phyloP scores from a whole-genome alignment of 345 rosid species.

The Euphorbia peplus region DNA sequence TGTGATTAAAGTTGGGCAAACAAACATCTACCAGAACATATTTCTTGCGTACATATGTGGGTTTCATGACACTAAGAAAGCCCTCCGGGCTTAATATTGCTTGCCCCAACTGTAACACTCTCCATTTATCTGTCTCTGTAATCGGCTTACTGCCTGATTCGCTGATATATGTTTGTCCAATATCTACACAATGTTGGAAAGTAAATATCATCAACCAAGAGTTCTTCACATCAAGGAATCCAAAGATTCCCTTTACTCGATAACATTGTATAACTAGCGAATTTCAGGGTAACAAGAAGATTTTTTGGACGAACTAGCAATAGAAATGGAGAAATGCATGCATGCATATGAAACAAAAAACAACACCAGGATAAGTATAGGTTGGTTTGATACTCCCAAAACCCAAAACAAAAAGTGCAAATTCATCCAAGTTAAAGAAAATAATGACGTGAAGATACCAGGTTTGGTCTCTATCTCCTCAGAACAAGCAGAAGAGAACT shows the following conservation, averaged over 20 bases:
- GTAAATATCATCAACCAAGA: background rate
- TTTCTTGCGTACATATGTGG: constrained; percentile 34
- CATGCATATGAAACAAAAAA: background rate
- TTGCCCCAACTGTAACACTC: constrained; percentile 31
- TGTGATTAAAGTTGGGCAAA: background rate
- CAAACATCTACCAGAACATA: constrained; percentile 39
- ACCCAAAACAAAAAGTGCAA: background rate
- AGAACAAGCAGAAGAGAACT: background rate
- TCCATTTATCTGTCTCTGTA: constrained; percentile 28
- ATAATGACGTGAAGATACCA: constrained; percentile 24
- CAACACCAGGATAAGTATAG: background rate
- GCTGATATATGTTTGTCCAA: background rate
- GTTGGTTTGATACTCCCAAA: background rate
- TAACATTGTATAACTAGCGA: background rate
- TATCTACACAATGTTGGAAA: background rate
- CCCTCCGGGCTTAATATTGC: constrained; percentile 30
- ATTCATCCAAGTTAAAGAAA: background rate
- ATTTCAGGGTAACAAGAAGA: background rate
- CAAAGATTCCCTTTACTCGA: background rate
- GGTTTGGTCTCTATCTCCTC: constrained; percentile 23
- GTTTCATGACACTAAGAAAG: constrained; percentile 42
- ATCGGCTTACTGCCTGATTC: constrained; percentile 30
- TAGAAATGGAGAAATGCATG: background rate
- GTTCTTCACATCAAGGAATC: background rate
- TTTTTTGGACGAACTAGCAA: background rate